Evolutionary conservation across 352 stramenopile genomes (phyloP).

Genomic region (Pythium brassicae): DNA sequence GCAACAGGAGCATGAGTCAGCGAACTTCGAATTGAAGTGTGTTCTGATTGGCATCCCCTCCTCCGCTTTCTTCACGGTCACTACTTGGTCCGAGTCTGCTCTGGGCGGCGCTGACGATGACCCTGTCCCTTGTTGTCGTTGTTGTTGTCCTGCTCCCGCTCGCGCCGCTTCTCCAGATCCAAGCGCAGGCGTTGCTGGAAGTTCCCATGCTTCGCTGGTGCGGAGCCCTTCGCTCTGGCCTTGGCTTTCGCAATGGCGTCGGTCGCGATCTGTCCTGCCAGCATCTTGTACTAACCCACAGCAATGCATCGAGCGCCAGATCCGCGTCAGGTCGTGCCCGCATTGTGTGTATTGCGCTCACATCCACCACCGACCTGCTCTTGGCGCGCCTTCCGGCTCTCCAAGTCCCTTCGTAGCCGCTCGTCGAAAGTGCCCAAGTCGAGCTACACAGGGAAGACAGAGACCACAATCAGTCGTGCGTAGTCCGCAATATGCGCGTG

Average conservation of each 20-base stretch:
- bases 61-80: not conserved
- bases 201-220: constrained; percentile 9
- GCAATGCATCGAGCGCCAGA: not conserved
- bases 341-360: no score
- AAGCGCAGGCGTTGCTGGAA: constrained; percentile 42
- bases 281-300: constrained; percentile 6
- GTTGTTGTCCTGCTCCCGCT: constrained; percentile 14
- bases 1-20: not conserved
- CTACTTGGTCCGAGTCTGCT: constrained; percentile 4
- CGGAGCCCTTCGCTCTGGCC: not conserved
- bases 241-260: constrained; percentile 1
- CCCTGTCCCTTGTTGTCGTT: not conserved
- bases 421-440: constrained; percentile 56
- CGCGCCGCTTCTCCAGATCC: constrained; percentile 41
- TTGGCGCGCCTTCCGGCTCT: constrained; percentile 30
- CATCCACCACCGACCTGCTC: not conserved
- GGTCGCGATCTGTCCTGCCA: not conserved
- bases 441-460: constrained; percentile 15
- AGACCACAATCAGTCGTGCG: no score
- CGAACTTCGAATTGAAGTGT: not conserved
- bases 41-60: no score
- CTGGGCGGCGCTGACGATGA: not conserved
- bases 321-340: not conserved
- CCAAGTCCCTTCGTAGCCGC: constrained; percentile 46
- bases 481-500: no score